These are phyloP conservation scores for Sclerotinia borealis DNA, from an alignment of 2,329 filamentous ascomycete species.

Conservation along the genomic window DNA sequence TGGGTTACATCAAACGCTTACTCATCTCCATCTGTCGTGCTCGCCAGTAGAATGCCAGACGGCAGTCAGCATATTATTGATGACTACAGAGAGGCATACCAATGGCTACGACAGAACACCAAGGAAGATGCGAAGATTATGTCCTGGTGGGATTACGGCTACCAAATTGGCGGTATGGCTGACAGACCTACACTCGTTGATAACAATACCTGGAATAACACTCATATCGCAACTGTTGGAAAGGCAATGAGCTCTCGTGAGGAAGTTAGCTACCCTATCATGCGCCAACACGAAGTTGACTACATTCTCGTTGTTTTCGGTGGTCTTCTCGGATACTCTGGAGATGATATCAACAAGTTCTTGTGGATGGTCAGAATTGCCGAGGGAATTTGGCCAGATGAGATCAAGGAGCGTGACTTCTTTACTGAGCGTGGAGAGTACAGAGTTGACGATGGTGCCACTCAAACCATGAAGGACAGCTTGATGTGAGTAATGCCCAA, in stretches of 20 bases:
- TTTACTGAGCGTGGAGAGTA: slow-evolving; percentile 94
- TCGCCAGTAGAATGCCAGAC: slow-evolving; percentile 87
- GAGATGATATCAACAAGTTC: slow-evolving; percentile 99
- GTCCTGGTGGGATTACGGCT: slow-evolving; percentile 99
- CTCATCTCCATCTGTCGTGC: slow-evolving; percentile 92
- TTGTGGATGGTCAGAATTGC: slow-evolving; percentile 99
- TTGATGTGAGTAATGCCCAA: slow-evolving; percentile 68
- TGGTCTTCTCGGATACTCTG: slow-evolving; percentile 91
- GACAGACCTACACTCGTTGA: slow-evolving; percentile 95
- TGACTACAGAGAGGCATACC: slow-evolving; percentile 98
- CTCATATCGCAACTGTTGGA: slow-evolving; percentile 96
- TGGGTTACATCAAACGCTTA: slow-evolving; percentile 99
- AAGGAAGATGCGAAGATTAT: slow-evolving; percentile 93
- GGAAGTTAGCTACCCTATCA: slow-evolving; percentile 97
- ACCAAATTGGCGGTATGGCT: slow-evolving; percentile 99
- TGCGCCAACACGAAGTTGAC: slow-evolving; percentile 97
- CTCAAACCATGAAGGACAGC: slow-evolving; percentile 97
- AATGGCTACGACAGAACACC: slow-evolving; percentile 98
- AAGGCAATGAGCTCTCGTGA: slow-evolving; percentile 98
- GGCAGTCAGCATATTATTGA: slow-evolving; percentile 98
- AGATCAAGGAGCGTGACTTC: slow-evolving; percentile 94
- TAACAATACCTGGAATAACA: slow-evolving; percentile 99
- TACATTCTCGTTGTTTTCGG: slow-evolving; percentile 98
- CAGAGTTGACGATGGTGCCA: slow-evolving; percentile 85
- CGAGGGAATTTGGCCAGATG: slow-evolving; percentile 99